Base-by-base conservation (phyloP, 257 asterid genomes). In the Parsonsia alboflavescens region DNA sequence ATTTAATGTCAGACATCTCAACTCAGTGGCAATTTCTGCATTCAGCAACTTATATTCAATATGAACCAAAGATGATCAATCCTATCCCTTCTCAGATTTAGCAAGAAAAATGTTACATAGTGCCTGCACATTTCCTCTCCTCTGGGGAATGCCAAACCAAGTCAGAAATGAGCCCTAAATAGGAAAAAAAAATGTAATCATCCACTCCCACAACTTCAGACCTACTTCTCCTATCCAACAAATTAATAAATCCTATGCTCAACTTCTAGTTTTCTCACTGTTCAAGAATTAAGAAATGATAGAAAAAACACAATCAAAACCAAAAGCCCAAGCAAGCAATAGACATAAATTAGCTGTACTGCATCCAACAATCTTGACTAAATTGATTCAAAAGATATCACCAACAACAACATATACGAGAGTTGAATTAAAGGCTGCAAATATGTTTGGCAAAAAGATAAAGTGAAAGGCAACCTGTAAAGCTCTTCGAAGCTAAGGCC, bases 401-500 rank as follows among this genome's bases (percentile, higher is more conserved):
- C 21, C 49, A 2, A 64, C 4, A 39, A 39, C 48, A 64, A 65
- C 30, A 39, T 15, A 39, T 39, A 17, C 9, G 19, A 2, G 28
- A 26, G 28, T 36, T 17, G 70, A 64, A 36, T 64, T 64, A 2
- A 41, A 17, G 36, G 30, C 2, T 1, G 16, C 10, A 24, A 7
- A 22, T 0, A 41, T 10, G 19, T 64, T 36, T 5, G 26, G 49
- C 26, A 68, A 19, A 12, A 68, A 70, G 4, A 42, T 8, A 50
- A 8, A 28, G 49, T 19, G 15, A 48, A 26, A 52, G 22, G 24
- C 44, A 73, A 93, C 98, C 98, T 88, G 87, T 93, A 93, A 66
- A 91, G 85, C 78, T 91, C 96, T 84, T 93, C 96, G 65, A 89
- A 91, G 81, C 96, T 91, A 46, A 91, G 97, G 68, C 93, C 93